Evolutionary conservation across 371 early-diverging fungal species (phyloP), one percentile per base, ranked within the genome.

Genomic region (Chytridium lagenaria): DNA sequence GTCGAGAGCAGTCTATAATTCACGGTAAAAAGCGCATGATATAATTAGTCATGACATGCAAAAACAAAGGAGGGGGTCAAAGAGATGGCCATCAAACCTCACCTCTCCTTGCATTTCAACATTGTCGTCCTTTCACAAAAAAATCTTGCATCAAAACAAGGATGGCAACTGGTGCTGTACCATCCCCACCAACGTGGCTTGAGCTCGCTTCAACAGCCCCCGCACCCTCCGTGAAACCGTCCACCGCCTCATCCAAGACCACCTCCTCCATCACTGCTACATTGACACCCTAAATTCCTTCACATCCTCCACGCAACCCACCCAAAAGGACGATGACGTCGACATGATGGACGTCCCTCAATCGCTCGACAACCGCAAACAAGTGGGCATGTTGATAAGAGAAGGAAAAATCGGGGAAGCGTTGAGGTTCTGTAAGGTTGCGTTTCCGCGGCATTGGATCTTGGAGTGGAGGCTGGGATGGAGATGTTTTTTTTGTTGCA

Each of bases 221-320:
- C 63, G 63, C 33, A 38, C 67, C 15, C 34, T 38, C 2, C 64
- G 70, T 5, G 72, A 68, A 16, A 50, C 51, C 10, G 28, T 81
- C 1, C 74, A 80, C 16, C 26, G 55, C 26, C 77, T 83, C 26
- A 72, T 85, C 50, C 76, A 81, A 76, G 82, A 85, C 59, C 74
- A 85, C 70, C 78, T 85, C 23, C 75, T 82, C 16, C 79, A 83
- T 74, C 67, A 79, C 57, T 82, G 83, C 78, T 82, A 70, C 72
- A 70, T 59, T 51, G 82, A 74, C 34, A 83, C 83, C 2, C 82
- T 82, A 15, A 26, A 31, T 7, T 33, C 80, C 7, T 81, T 83
- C 61, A 68, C 71, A 12, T 33, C 36, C 0, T 37, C 75, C n/a
- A 71, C 74, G 38, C 39, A 68, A 22, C 50, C 73, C 19, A 64